phyloP scores from a whole-genome alignment of 106 monocot species.

The Acorus gramineus region DNA sequence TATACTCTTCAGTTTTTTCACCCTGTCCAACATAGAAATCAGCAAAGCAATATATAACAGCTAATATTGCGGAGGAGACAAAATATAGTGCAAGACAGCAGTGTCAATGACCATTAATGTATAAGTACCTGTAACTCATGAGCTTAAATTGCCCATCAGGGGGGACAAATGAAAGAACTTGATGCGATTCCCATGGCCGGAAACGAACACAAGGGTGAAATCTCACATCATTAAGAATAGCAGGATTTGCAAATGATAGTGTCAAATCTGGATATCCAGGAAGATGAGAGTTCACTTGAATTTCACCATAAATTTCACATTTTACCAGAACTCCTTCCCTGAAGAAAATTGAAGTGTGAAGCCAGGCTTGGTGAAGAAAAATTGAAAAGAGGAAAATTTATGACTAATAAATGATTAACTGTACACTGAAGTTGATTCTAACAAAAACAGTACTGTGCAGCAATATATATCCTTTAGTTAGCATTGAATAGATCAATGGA shows the following conservation, averaged over 20 bases:
- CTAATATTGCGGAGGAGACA: too few species aligned
- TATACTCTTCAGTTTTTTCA: slow-evolving; percentile 68
- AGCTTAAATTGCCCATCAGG: slow-evolving; percentile 79
- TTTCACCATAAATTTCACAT: slow-evolving; percentile 82
- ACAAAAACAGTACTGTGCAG: too few species aligned
- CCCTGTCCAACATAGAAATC: slow-evolving; percentile 21
- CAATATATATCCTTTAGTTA: too few species aligned
- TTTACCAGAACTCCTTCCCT: slow-evolving; percentile 62
- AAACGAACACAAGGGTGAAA: slow-evolving; percentile 85
- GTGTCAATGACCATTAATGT: too few species aligned
- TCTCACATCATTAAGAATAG: slow-evolving; percentile 56
- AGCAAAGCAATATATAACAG: not conserved
- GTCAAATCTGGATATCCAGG: slow-evolving; percentile 69
- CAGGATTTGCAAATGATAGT: slow-evolving; percentile 61
- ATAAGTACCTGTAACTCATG: slow-evolving; percentile 56
- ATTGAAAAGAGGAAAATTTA: too few species aligned
- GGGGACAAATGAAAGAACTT: slow-evolving; percentile 72
- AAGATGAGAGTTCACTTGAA: slow-evolving; percentile 60
- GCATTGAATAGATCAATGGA: too few species aligned
- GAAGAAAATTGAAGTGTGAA: not conserved
- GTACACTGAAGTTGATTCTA: too few species aligned
- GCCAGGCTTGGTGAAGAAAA: too few species aligned
- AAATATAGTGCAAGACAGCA: not conserved
- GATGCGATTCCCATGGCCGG: slow-evolving; percentile 73
- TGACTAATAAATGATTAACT: too few species aligned